A percentile compares a stretch with the other conserved stretches of the same genome.
Conservation (phyloP, 176 grass and related monocot species). For the Lolium perenne region DNA sequence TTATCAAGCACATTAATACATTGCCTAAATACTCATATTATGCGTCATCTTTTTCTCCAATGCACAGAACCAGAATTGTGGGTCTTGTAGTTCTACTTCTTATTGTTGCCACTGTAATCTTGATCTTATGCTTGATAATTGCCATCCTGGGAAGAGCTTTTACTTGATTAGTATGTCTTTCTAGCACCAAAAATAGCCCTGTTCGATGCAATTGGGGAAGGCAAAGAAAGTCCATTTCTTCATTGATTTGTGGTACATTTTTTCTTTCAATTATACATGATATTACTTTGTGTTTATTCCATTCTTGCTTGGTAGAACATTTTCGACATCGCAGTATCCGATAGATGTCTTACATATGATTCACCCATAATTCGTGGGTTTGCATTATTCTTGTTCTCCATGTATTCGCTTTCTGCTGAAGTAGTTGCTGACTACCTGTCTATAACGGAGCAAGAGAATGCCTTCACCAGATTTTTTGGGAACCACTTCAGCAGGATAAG, state of each 20-base stretch:
- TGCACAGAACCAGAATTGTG: conserved; percentile 69
- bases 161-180: conserved; percentile 67
- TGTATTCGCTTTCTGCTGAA: too few species aligned
- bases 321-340: conserved; percentile 37
- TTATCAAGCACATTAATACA: too few species aligned
- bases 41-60: conserved; percentile 47
- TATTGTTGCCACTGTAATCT: too few species aligned
- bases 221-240: conserved; percentile 67
- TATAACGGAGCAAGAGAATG: conserved; percentile 64
- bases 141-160: conserved; percentile 65
- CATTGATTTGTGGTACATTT: conserved; percentile 69
- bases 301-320: conserved; percentile 19
- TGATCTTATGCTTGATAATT: too few species aligned
- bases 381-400: conserved; percentile 60
- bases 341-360: conserved; percentile 44
- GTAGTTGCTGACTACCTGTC: too few species aligned
- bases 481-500: conserved; percentile 64
- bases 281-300: neutral
- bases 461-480: conserved; percentile 67
- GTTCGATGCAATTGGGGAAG: conserved; percentile 80
- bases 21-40: conserved; percentile 39
- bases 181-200: conserved; percentile 77
- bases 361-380: conserved; percentile 23
- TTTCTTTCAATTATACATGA: conserved; percentile 13
- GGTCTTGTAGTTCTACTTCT: conserved; percentile 49